Conservation (phyloP, 345 rosid species). For the Physaria fendleri region DNA sequence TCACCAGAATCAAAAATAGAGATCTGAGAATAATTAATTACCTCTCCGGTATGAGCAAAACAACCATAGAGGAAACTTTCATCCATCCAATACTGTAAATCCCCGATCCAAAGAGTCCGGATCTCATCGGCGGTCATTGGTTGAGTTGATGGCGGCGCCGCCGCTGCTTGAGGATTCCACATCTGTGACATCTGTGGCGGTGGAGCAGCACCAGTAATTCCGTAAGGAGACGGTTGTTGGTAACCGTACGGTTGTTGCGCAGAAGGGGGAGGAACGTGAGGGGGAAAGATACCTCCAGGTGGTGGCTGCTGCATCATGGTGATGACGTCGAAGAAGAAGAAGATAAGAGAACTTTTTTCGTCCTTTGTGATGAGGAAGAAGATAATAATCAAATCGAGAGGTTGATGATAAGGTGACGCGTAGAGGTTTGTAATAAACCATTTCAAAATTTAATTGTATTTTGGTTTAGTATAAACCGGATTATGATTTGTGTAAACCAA, state of each 20-base stretch:
- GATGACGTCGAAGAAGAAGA: constrained; percentile 1
- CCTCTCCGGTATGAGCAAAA: constrained; percentile 71
- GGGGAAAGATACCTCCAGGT: constrained; percentile 42
- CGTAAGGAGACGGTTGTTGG: constrained; percentile 46
- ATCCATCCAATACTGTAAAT: constrained; percentile 95
- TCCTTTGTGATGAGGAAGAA: constrained; percentile 26
- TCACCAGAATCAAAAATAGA: neutral
- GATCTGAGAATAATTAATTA: constrained; percentile 9
- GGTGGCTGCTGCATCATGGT: constrained; percentile 69
- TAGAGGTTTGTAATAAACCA: neutral
- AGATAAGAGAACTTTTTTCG: neutral
- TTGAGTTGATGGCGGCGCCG: constrained; percentile 30
- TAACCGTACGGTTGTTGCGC: constrained; percentile 41
- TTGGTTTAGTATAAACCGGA: too few relatives aligned
- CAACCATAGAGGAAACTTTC: constrained; percentile 53
- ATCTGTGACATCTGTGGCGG: constrained; percentile 42
- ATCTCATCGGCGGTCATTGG: constrained; percentile 57
- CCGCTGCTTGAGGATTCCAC: constrained; percentile 49
- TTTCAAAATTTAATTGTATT: too few relatives aligned
- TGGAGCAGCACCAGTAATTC: constrained; percentile 47
- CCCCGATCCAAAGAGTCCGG: constrained; percentile 96
- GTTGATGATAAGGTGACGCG: constrained; percentile 3
- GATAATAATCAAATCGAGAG: neutral
- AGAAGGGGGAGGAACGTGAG: constrained; percentile 34
- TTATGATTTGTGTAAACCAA: too few relatives aligned